Evolutionary conservation across 2,329 filamentous ascomycete species (phyloP), one percentile per base, ranked within the genome.

Genomic region (Nemania diffusa): DNA sequence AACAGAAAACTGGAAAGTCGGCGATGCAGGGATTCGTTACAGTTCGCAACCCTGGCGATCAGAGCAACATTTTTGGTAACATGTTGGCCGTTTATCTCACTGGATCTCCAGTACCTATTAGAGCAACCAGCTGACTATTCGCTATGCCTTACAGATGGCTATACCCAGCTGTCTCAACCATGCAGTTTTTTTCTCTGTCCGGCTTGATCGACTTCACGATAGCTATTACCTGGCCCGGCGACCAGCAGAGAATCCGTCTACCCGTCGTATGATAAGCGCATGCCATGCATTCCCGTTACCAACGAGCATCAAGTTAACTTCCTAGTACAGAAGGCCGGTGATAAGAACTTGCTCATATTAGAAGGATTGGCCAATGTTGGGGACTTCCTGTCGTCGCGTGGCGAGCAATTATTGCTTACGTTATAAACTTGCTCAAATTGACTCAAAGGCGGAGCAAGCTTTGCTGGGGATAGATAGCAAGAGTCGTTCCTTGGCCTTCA

Each of bases 351-450:
- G 37, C 22, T 57, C 37, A 44, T n/a, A 53, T 34, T 32, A 17
- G 17, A 53, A 46, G 17, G 8, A 44, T 34, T 20, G 40, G 17
- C n/a, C 11, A 55, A 22, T 27, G 26, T 37, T 26, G 34, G 44
- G 40, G 29, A 29, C 15, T 20, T 22, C 5, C n/a, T 24, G 24
- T 5, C 46, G 48, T 32, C 20, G n/a, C 24, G 59, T 7, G 6
- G 24, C 13, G 34, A 53, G 15, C 9, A 29, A 32, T 22, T 17
- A 24, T 29, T 29, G 58, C 34, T 62, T 27, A 55, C 40, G 40
- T 37, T 17, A 56, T 58, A 64, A 64, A 64, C 62, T 58, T 64
- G 62, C 62, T 64, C 62, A 64, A 62, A 62, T 55, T 22, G 5
- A 42, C 62, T 52, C 50, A 29, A n/a, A 20, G 50, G 50, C 27